Evolutionary conservation across 371 early-diverging fungal genomes (phyloP), one percentile per base, ranked within the genome.

Genomic region (Gilbertella persicaria): DNA sequence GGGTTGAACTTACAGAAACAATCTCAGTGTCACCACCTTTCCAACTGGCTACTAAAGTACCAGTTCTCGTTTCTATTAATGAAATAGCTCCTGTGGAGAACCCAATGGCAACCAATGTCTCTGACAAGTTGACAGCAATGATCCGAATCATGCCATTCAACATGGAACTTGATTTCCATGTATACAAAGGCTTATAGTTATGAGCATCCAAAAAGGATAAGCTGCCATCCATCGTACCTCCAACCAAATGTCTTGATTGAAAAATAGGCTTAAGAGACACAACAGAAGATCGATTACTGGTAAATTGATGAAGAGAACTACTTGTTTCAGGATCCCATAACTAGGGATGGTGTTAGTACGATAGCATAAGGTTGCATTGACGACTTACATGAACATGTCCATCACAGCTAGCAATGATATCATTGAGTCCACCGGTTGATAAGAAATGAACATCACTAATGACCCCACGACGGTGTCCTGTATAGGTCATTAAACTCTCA

Each of bases 21-120:
- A 86, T 81, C 28, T 86, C 86, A 7, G 77, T 79, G 47, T 84
- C 86, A 2, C 81, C 83, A 5, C 81, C 86, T 53, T 83, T 78
- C 86, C 86, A 84, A 40, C 66, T 79, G 3, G 76, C 82, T 5
- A 86, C 74, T 10, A 86, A 44, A 0, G 80, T 80, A 0, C 86
- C 86, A 20, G 86, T 86, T 33, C 86, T 61, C 13, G 80, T 78
- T 44, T 86, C 86, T 20, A 86, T 38, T 16, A 86, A 45, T 0
- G 84, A 80, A 8, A 86, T 82, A 0, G 75, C 66, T 0, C 86
- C 84, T 17, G 80, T 80, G 4, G 83, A 78, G 48, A 78, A 84
- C 0, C 80, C 84, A 1, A 81, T 69, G 3, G 85, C 85, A 43
- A 86, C 75, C 47, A 83, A 40, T 0, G 82, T 86, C 29, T 83